Conservation (phyloP, 352 stramenopile genomes). For the Pythium chondricola region DNA sequence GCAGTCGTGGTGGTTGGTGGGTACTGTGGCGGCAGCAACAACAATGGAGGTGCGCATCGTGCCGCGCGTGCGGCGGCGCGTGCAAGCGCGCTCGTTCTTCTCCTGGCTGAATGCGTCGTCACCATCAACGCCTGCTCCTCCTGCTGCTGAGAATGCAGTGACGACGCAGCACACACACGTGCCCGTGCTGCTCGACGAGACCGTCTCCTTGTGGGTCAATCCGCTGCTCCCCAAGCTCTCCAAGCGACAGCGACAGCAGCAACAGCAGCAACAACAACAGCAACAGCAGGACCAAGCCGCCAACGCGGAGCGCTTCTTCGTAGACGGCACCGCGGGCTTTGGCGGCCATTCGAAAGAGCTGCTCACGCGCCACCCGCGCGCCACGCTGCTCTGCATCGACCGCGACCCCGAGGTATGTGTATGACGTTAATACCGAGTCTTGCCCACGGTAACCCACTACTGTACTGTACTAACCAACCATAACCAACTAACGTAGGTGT, state of each 20-base stretch:
- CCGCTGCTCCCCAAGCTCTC: conserved; percentile 5
- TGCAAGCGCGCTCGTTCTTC: conserved; percentile 10
- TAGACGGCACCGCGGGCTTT: conserved; percentile 69
- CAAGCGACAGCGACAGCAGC: neutral
- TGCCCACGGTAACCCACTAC: too few relatives aligned
- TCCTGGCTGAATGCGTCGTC: conserved; percentile 8
- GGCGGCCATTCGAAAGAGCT: conserved; percentile 62
- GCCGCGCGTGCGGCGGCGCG: too few relatives aligned
- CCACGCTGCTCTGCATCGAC: conserved; percentile 72
- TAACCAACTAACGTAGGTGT: too few relatives aligned
- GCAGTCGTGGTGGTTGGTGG: too few relatives aligned
- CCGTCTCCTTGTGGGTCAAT: conserved; percentile 24
- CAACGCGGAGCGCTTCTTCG: conserved; percentile 58
- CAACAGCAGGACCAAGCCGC: too few relatives aligned
- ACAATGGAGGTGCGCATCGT: too few relatives aligned
- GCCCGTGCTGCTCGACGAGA: conserved; percentile 56
- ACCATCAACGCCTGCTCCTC: too few relatives aligned
- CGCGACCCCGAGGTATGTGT: conserved; percentile 70
- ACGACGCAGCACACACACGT: conserved; percentile 28
- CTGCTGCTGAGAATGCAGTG: neutral
- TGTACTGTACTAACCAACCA: too few relatives aligned
- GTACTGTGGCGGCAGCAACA: too few relatives aligned
- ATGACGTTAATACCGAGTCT: too few relatives aligned
- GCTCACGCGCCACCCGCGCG: conserved; percentile 34
- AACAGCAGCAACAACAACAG: neutral